These are phyloP conservation scores for Yamadazyma sp. DNA, from an alignment of 1,139 yeast species.

Conservation along the genomic window DNA sequence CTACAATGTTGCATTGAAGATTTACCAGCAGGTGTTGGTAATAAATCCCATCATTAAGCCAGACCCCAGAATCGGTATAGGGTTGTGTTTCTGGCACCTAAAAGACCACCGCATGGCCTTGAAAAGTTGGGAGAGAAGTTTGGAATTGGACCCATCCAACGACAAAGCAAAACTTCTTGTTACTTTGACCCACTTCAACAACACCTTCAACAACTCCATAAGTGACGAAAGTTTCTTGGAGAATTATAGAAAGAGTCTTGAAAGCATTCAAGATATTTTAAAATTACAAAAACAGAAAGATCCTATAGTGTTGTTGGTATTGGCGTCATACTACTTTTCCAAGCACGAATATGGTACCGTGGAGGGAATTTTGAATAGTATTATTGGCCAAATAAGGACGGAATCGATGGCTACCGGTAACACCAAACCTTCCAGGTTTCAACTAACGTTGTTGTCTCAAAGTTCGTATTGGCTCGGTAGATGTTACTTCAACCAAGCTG, in stretches of 20 bases:
- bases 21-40: slow-evolving; percentile 79
- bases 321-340: slow-evolving; percentile 58
- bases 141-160: slow-evolving; percentile 63
- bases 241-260: slow-evolving; percentile 49
- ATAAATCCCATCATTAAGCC: slow-evolving; percentile 79
- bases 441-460: slow-evolving; percentile 58
- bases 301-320: slow-evolving; percentile 46
- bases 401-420: slow-evolving; percentile 18
- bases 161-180: slow-evolving; percentile 66
- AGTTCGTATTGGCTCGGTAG: slow-evolving; percentile 87
- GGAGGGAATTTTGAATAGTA: slow-evolving; percentile 54
- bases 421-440: slow-evolving; percentile 27
- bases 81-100: slow-evolving; percentile 89
- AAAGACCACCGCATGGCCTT: slow-evolving; percentile 77
- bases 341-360: slow-evolving; percentile 60
- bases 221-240: slow-evolving; percentile 59
- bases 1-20: slow-evolving; percentile 69
- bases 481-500: slow-evolving; percentile 58
- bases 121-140: slow-evolving; percentile 78
- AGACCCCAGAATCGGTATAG: slow-evolving; percentile 94
- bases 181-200: slow-evolving; percentile 67
- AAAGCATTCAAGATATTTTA: slow-evolving; percentile 28
- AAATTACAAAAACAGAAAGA: slow-evolving; percentile 22
- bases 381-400: slow-evolving; percentile 36
- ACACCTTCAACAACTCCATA: slow-evolving; percentile 55